Conservation (phyloP, 2,329 filamentous ascomycete species). For the Sodiomyces alkalinus region DNA sequence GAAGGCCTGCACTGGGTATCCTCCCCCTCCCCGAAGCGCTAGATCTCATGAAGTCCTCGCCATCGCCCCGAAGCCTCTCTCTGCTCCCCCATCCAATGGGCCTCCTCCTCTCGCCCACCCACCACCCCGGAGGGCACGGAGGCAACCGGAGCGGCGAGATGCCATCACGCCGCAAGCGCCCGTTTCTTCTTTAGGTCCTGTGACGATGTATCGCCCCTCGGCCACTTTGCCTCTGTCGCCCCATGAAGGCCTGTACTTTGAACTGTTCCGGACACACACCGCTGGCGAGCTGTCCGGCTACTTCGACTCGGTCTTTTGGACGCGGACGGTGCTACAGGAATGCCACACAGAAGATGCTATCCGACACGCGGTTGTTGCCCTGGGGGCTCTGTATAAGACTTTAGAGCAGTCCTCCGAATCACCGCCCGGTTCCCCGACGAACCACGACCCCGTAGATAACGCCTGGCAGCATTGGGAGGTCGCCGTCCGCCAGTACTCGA, state of each 20-base stretch:
- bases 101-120: too few relatives aligned
- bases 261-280: conserved; percentile 45
- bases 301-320: conserved; percentile 54
- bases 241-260: conserved; percentile 43
- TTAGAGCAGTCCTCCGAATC: conserved; percentile 41
- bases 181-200: conserved; percentile 9
- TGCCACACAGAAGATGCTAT: conserved; percentile 47
- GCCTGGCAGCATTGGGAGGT: conserved; percentile 40
- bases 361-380: conserved; percentile 48
- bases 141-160: conserved; percentile 3
- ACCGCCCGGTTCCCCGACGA: conserved; percentile 28
- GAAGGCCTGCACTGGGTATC: conserved; percentile 45
- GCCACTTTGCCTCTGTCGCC: conserved; percentile 29
- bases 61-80: conserved; percentile 32
- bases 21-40: conserved; percentile 34
- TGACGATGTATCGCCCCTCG: conserved; percentile 27
- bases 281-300: conserved; percentile 50
- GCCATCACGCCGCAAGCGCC: conserved; percentile 16
- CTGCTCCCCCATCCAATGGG: conserved; percentile 7
- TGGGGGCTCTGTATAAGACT: conserved; percentile 53
- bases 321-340: conserved; percentile 43
- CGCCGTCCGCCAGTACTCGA: conserved; percentile 43
- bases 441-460: conserved; percentile 19
- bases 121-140: conserved; percentile 6
- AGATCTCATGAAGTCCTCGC: conserved; percentile 29